phyloP scores from a whole-genome alignment of 2,329 filamentous ascomycete genomes.

The Hansfordia pulvinata region DNA sequence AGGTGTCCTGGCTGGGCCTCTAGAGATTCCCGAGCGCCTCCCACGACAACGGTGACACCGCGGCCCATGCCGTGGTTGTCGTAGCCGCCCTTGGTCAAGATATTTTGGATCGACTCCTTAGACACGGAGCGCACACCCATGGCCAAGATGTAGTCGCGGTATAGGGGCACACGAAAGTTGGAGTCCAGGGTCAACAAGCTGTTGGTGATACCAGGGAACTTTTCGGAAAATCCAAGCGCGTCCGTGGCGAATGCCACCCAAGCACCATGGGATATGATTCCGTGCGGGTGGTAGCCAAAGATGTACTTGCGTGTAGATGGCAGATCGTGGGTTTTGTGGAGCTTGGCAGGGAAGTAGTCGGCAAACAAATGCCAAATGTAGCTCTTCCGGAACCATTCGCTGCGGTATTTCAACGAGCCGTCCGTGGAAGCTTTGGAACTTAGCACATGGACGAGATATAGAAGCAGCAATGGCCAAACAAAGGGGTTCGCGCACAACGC shows the following conservation, averaged over 20 bases:
- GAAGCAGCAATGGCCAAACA: conserved; percentile 66
- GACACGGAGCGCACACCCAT: conserved; percentile 84
- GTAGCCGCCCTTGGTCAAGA: conserved; percentile 64
- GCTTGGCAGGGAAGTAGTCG: conserved; percentile 77
- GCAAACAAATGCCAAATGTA: conserved; percentile 81
- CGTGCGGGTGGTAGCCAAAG: conserved; percentile 93
- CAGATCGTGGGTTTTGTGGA: conserved; percentile 75
- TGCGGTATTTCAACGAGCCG: conserved; percentile 62
- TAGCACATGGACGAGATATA: conserved; percentile 75
- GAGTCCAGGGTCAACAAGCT: conserved; percentile 85
- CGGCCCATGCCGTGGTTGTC: conserved; percentile 79
- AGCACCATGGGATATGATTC: conserved; percentile 94
- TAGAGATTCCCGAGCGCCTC: conserved; percentile 82
- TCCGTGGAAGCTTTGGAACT: conserved; percentile 67
- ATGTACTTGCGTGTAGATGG: conserved; percentile 82
- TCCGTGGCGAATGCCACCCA: conserved; percentile 88
- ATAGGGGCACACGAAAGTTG: conserved; percentile 88
- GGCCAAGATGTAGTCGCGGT: conserved; percentile 84
- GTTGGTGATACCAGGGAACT: conserved; percentile 93
- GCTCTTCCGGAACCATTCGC: conserved; percentile 57
- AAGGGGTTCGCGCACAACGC: conserved; percentile 82
- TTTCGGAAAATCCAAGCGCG: conserved; percentile 69
- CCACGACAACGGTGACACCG: conserved; percentile 92
- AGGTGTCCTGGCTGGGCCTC: conserved; percentile 71
- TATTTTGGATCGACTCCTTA: conserved; percentile 80